Evolutionary conservation across 805 yeast genomes (phyloP), one percentile per base, ranked within the genome.

Genomic region (Saturnispora serradocipensis): DNA sequence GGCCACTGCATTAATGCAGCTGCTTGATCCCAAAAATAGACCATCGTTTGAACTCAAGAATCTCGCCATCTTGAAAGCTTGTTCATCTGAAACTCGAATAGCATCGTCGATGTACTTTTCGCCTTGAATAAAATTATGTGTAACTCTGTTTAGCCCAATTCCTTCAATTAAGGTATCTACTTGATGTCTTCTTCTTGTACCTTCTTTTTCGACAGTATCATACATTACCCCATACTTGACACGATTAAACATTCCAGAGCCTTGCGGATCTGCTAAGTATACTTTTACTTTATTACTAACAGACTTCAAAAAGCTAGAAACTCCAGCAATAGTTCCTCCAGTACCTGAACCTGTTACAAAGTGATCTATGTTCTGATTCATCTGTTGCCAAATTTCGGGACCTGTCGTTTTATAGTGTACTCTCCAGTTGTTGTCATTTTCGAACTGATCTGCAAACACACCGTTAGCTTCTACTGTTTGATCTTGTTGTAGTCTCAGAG

Each of bases 271-370:
- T 0, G 97, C 96, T 30, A 93, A 70, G 3, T 87, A 74, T 1
- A 84, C 76, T 44, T 67, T 71, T 0, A 84, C 61, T 0, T 62
- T 45, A 0, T 72, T 63, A 16, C 72, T 61, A 36, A 70, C 63
- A 50, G 73, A 78, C 61, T 82, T 88, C 60, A 91, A 73, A 67
- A 74, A 93, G 54, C 75, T 75, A 3, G 95, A 78, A 28, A 89
- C 89, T 51, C 99, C 99, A n/a, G 95, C 74, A 45, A 91, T 88
- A 2, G 99, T 93, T 52, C 99, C 99, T 48, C 93, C 99, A 0
- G 99, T 91, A 10, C 99, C 99, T 34, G 96, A 86, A 0, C 98
- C 98, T 2, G 91, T 78, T 42, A 93, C 81, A 64, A 91, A 89
- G 46, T 74, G 82, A 63, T 88, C 95, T 8, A 91, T 60, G 1